Conservation (phyloP, 441 rosid species). For the Breynia disticha region DNA sequence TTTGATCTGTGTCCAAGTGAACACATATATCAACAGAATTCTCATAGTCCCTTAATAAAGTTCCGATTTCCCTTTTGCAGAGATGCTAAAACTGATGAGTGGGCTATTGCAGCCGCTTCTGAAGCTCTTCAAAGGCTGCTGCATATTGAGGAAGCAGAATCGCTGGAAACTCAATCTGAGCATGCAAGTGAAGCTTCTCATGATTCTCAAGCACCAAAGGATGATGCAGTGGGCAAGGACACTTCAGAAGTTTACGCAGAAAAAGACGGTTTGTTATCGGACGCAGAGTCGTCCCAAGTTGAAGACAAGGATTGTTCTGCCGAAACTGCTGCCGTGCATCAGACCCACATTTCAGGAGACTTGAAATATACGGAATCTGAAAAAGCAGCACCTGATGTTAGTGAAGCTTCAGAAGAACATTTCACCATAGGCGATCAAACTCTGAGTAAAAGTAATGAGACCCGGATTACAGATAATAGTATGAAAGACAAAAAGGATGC, state of each 20-base stretch:
- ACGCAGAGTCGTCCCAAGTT: conserved; percentile 5
- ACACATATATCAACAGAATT: neutral
- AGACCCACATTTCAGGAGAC: neutral
- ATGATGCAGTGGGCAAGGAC: conserved; percentile 11
- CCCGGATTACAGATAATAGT: conserved; percentile 2
- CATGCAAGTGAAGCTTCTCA: conserved; percentile 16
- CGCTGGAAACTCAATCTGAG: conserved; percentile 17
- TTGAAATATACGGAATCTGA: conserved; percentile 14
- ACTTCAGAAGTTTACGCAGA: conserved; percentile 10
- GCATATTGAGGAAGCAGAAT: conserved; percentile 22
- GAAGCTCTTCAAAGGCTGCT: conserved; percentile 36
- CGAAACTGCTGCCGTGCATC: neutral
- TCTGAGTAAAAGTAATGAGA: conserved; percentile 2
- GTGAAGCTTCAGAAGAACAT: conserved; percentile 9
- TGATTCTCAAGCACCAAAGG: conserved; percentile 16
- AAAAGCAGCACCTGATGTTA: conserved; percentile 4
- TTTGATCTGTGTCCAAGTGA: neutral
- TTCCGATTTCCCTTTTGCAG: conserved; percentile 19
- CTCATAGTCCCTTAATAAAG: neutral
- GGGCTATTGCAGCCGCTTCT: conserved; percentile 32
- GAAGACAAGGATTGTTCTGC: conserved; percentile 2
- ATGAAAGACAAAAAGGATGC: conserved; percentile 4
- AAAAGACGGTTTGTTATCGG: conserved; percentile 1
- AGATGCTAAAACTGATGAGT: conserved; percentile 18
- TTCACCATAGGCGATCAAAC: conserved; percentile 1